A percentile compares a stretch with the other conserved stretches of the same genome.
These are phyloP conservation scores for Pachyrhizus erosus DNA, from an alignment of 306 rosid genomes.

Conservation along the genomic window DNA sequence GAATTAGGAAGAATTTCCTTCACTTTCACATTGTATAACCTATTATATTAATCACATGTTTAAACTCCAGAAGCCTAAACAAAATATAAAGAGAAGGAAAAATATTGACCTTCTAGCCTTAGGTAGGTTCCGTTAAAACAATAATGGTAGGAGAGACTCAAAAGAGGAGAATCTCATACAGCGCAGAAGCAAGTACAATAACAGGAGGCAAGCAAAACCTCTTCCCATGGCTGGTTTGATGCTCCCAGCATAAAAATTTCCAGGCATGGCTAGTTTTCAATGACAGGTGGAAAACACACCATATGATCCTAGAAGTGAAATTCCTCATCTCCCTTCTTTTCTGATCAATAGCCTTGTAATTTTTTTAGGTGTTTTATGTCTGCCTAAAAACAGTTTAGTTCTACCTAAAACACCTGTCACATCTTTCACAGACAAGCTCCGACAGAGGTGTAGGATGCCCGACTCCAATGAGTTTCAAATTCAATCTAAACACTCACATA, in stretches of 20 bases:
- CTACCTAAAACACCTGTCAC: background rate
- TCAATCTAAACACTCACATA: background rate
- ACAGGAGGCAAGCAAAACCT: background rate
- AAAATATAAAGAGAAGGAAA: background rate
- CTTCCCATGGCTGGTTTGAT: background rate
- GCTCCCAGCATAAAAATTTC: background rate
- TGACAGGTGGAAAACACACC: background rate
- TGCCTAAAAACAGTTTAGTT: background rate
- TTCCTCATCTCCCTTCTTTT: background rate
- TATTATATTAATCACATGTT: slow-evolving; percentile 2
- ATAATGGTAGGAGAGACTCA: background rate
- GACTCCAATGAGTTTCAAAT: background rate
- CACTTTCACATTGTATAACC: slow-evolving; percentile 2
- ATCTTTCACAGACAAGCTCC: background rate
- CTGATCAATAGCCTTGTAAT: background rate
- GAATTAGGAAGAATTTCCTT: slow-evolving; percentile 24
- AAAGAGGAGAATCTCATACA: slow-evolving; percentile 17
- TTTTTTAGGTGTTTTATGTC: background rate
- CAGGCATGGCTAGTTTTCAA: background rate
- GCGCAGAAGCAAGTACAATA: background rate
- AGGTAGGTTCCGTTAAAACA: background rate
- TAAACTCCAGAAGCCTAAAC: slow-evolving; percentile 10
- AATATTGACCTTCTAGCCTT: background rate
- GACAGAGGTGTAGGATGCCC: background rate
- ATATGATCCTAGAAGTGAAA: background rate